These are phyloP conservation scores for Rhizopus sp. DNA, from an alignment of 371 early-diverging fungal genomes.

Conservation along the genomic window DNA sequence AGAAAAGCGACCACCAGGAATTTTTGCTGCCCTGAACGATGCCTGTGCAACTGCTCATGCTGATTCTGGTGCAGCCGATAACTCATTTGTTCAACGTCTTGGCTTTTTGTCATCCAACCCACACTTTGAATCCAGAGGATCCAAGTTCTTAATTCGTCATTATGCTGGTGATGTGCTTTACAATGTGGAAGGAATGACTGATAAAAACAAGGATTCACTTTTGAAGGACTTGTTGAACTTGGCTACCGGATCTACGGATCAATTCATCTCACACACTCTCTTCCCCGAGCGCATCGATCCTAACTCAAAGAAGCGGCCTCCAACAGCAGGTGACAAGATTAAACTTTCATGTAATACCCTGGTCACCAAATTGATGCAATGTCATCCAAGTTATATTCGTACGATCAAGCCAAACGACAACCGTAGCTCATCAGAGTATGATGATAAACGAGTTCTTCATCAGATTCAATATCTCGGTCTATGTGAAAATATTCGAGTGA, in stretches of 20 bases:
- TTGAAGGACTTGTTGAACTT: slow-evolving; percentile 87
- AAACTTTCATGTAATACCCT: slow-evolving; percentile 74
- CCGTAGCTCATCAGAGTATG: slow-evolving; percentile 89
- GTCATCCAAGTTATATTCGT: slow-evolving; percentile 97
- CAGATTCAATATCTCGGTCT: slow-evolving; percentile 96
- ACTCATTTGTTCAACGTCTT: slow-evolving; percentile 81
- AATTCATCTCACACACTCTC: slow-evolving; percentile 63
- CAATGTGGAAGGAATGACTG: slow-evolving; percentile 94
- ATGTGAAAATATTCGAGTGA: slow-evolving; percentile 96
- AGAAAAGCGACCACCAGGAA: slow-evolving; percentile 90
- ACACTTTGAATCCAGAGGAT: slow-evolving; percentile 81
- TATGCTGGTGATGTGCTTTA: slow-evolving; percentile 97
- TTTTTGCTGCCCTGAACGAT: slow-evolving; percentile 95
- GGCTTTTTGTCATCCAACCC: slow-evolving; percentile 69
- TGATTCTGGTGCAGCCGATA: slow-evolving; percentile 87
- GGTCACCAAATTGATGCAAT: slow-evolving; percentile 91
- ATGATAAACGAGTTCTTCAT: slow-evolving; percentile 90
- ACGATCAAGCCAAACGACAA: slow-evolving; percentile 98
- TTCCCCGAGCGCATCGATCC: slow-evolving; percentile 91
- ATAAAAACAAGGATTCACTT: slow-evolving; percentile 98
- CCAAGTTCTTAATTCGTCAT: slow-evolving; percentile 88
- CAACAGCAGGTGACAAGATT: slow-evolving; percentile 85
- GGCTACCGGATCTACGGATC: slow-evolving; percentile 70
- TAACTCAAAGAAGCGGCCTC: slow-evolving; percentile 87
- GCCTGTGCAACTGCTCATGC: slow-evolving; percentile 92